These are phyloP conservation scores for Diaporthe capsici DNA, from an alignment of 2,329 filamentous ascomycete species.

Conservation along the genomic window DNA sequence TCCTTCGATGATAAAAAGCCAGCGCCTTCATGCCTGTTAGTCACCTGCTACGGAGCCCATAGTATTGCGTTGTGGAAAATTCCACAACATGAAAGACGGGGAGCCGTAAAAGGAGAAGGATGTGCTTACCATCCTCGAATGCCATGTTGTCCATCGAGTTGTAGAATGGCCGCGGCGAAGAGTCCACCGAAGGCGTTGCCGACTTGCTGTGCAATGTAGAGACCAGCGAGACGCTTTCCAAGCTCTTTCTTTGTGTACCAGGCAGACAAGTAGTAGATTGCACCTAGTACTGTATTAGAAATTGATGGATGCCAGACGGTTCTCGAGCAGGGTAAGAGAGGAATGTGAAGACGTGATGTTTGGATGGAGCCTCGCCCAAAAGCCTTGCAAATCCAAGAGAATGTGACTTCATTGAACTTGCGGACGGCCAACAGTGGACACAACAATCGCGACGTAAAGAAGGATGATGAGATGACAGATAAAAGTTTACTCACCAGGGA, in stretches of 20 bases:
- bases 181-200: constrained; percentile 65
- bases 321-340: too few species aligned
- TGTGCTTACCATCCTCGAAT: constrained; percentile 61
- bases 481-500: constrained; percentile 48
- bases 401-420: neutral
- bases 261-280: constrained; percentile 56
- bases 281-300: constrained; percentile 37
- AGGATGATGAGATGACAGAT: neutral
- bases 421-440: neutral
- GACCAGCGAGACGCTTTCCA: constrained; percentile 52
- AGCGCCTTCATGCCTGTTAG: constrained; percentile 44
- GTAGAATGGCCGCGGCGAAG: constrained; percentile 63
- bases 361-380: neutral
- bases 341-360: neutral
- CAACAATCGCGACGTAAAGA: neutral
- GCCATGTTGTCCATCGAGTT: constrained; percentile 60
- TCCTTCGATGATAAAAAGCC: constrained; percentile 65
- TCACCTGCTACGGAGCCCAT: too few species aligned
- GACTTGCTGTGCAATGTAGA: constrained; percentile 54
- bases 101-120: too few species aligned
- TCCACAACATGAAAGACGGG: too few species aligned
- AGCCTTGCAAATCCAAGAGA: neutral
- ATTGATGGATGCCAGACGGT: neutral
- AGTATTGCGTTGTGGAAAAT: too few species aligned
- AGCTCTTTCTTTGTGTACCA: constrained; percentile 59